A percentile compares a stretch with the other conserved stretches of the same genome.
These are phyloP conservation scores for Fistulinella staudtii DNA, from an alignment of 1,284 basidiomycete species.

Conservation along the genomic window DNA sequence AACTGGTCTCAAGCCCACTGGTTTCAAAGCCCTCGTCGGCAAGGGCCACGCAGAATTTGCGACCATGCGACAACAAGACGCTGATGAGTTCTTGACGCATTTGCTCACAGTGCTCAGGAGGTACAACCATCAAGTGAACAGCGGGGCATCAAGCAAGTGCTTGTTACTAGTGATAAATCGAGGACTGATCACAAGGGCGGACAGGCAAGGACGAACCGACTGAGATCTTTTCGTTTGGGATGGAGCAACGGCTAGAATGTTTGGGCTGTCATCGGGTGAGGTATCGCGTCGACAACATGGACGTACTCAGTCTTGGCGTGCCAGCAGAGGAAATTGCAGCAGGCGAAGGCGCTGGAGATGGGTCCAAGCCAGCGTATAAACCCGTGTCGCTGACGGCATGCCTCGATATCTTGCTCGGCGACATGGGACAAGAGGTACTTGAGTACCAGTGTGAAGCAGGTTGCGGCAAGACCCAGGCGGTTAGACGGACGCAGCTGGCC, in stretches of 20 bases:
- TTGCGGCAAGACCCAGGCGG: constrained; percentile 42
- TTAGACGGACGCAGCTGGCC: constrained; percentile 72
- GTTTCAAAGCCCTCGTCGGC: constrained; percentile 89
- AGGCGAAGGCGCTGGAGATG: no score
- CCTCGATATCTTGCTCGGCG: constrained; percentile 61
- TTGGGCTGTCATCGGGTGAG: constrained; percentile 80
- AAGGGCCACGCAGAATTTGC: constrained; percentile 93
- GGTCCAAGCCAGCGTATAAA: constrained; percentile 66
- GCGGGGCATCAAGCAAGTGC: constrained; percentile 31
- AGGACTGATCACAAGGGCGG: not conserved
- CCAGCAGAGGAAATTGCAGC: constrained; percentile 41
- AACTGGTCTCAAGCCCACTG: constrained; percentile 77
- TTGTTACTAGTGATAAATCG: not conserved
- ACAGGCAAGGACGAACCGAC: constrained; percentile 59
- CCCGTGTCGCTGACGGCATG: constrained; percentile 69
- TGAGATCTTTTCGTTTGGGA: constrained; percentile 72
- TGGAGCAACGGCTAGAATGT: constrained; percentile 88
- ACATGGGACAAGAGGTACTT: constrained; percentile 53
- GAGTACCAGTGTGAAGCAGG: constrained; percentile 59
- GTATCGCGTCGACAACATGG: constrained; percentile 78
- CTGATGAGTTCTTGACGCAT: constrained; percentile 92
- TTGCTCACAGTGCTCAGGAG: constrained; percentile 69
- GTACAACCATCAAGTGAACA: constrained; percentile 55
- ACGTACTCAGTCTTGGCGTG: constrained; percentile 78
- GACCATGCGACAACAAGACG: constrained; percentile 97